Base-by-base conservation (phyloP, 768 basidiomycete species). In the Agaricus blazei region DNA sequence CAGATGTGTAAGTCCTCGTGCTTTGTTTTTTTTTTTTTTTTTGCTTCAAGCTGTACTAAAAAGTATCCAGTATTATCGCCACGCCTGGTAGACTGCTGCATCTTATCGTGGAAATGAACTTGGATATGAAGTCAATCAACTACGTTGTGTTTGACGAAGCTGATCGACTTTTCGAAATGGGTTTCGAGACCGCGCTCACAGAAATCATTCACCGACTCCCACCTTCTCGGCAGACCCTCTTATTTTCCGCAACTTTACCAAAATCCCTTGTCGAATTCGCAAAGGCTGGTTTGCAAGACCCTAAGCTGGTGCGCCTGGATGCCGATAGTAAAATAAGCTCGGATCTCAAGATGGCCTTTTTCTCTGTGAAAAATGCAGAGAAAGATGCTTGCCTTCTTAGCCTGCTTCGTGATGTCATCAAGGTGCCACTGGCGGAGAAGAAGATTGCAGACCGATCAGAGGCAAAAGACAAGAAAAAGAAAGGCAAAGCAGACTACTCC, bases 71-170 rank as follows among this genome's bases (percentile, higher is more conserved):
- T 19, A 90, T 99, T 59, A 96, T 99, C 61, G 96, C 97, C 24
- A 99, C 97, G 9, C 97, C 97, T 15, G 97, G 97, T 57, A 93
- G 97, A 60, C 77, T 99, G 34, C 82, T 99, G n/a, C 97, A 99
- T 72, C 79, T 99, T 24, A 80, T 90, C 50, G 90, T 98, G 48
- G 97, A 99, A 73, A 98, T 98, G 96, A 90, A 89, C 59, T 74
- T 97, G 48, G 93, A 96, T 65, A 76, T 99, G 27, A 84, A 88
- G 49, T 86, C 89, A 0, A 77, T 95, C 4, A 85, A 95, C 70
- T 93, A 90, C 57, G 84, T 94, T 58, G 90, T 98, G 24, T 98
- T 98, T 63, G 97, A 99, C 65, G 97, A 99, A 71, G 97, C 97
- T 0, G 97, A 99, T 69, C 88, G 97, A 34, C 82, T 99, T 9